Evolutionary conservation across 768 basidiomycete species (phyloP).

Genomic region (Podaxis sp.): DNA sequence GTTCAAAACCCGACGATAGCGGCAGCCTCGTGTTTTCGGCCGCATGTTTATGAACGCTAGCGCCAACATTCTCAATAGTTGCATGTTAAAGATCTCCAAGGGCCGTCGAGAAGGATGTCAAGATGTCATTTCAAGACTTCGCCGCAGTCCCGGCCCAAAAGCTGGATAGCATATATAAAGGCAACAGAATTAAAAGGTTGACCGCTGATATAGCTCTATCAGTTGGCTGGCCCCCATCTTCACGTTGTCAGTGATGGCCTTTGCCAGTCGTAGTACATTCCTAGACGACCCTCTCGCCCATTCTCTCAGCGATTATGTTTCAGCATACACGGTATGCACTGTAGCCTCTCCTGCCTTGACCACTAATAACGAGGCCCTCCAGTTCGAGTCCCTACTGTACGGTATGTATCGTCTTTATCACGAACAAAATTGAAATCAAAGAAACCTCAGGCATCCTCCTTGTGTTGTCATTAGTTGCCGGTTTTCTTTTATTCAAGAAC

Average conservation of each 20-base stretch:
- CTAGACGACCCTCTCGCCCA: not conserved
- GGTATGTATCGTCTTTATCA: not conserved
- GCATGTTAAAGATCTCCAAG: not conserved
- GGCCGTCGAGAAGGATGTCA: not conserved
- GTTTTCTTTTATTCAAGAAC: not conserved
- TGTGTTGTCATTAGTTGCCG: not conserved
- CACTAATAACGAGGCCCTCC: not conserved
- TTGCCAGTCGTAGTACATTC: not conserved
- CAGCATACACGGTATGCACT: not conserved
- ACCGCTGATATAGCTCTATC: not conserved
- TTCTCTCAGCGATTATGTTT: not conserved
- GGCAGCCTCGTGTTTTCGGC: not conserved
- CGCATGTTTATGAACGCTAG: not conserved
- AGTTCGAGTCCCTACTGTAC: slow-evolving; percentile 1
- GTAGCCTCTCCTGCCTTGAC: no score
- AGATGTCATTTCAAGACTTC: not conserved
- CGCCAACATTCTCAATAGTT: not conserved
- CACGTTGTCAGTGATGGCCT: not conserved
- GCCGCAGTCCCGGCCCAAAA: not conserved
- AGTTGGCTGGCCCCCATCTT: not conserved
- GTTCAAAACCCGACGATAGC: no score
- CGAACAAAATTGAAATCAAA: not conserved
- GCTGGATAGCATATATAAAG: not conserved
- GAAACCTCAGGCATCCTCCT: not conserved
- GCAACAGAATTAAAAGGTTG: not conserved